phyloP scores from a whole-genome alignment of 139 green algal genomes.

The Ettlia oleoabundans region DNA sequence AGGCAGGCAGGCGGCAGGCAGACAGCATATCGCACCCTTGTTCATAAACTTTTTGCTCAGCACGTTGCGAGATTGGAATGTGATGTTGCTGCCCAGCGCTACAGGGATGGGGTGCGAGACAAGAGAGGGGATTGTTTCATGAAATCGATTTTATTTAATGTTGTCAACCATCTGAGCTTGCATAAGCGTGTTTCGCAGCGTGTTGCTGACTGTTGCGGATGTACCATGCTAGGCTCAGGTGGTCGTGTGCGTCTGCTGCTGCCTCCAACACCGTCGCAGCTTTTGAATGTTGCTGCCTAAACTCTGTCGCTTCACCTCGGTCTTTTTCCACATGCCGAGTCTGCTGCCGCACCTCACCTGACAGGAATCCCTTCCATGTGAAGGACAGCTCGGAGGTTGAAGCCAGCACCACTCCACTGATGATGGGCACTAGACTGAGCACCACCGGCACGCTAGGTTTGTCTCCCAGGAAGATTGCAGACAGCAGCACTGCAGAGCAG shows the following conservation, averaged over 20 bases:
- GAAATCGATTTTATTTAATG: too few relatives aligned
- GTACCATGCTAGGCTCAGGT: too few relatives aligned
- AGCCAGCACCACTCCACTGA: conserved; percentile 90
- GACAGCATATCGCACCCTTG: conserved; percentile 53
- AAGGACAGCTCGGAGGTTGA: conserved; percentile 81
- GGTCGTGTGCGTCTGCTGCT: too few relatives aligned
- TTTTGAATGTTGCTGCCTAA: too few relatives aligned
- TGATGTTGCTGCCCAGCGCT: conserved; percentile 96
- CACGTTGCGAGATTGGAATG: conserved; percentile 97
- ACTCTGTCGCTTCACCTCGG: not conserved
- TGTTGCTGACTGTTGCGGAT: too few relatives aligned
- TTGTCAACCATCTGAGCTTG: too few relatives aligned
- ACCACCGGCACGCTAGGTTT: conserved; percentile 73
- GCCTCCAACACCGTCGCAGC: not conserved
- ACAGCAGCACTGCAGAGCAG: conserved; percentile 75
- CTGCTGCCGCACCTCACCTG: conserved; percentile 31
- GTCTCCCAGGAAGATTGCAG: conserved; percentile 86
- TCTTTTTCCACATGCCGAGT: not conserved
- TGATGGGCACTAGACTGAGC: conserved; percentile 86
- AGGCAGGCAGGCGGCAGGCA: not conserved
- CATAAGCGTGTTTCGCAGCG: too few relatives aligned
- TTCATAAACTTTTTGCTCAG: conserved; percentile 99
- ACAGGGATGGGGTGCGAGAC: conserved; percentile 66
- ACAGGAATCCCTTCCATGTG: conserved; percentile 81
- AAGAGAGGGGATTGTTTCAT: too few relatives aligned